Evolutionary conservation across 192 early-diverging fungal genomes (phyloP), one percentile per base, ranked within the genome.

Genomic region (Entomortierella beljakovae): DNA sequence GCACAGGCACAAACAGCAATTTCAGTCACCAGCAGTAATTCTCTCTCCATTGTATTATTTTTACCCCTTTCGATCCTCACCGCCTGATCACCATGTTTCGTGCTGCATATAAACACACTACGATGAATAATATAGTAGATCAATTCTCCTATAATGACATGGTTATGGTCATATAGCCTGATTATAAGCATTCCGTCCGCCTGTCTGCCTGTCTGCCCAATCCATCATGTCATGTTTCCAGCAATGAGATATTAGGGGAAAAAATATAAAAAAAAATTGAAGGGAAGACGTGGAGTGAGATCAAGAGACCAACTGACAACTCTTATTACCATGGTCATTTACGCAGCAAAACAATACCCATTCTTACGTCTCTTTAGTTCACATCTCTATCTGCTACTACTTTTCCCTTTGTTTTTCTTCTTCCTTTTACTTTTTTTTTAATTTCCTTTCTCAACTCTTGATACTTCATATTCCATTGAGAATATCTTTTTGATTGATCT

Each of bases 41-140:
- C 26, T 32, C 1, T 32, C 49, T 22, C 5, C 11, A 38, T 28
- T 16, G 53, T 33, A 48, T 55, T 31, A 43, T 65, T 48, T 48
- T 58, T 35, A 35, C 66, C 56, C 66, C 56, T 58, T 65, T 65
- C 25, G 42, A 31, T 26, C 35, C 51, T 49, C 51, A 65, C 63
- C 63, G 63, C 63, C 63, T 65, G 63, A 65, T 65, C 63, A 65
- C 26, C 50, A 29, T 32, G 23, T 61, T 51, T 64, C 50, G 48
- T 32, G 35, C 7, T 65, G 63, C 63, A 65, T 55, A 40, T 29
- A 11, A 4, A 32, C 35, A 23, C 56, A 37, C 33, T 35, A 7
- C n/a, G 10, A 5, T 11, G 25, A 8, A 28, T 20, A 32, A 52
- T 34, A 53, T n/a, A 28, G 49, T 6, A 53, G 22, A 8, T 15